These are phyloP conservation scores for Daldinia loculata DNA, from an alignment of 495 filamentous ascomycete species.

Conservation along the genomic window DNA sequence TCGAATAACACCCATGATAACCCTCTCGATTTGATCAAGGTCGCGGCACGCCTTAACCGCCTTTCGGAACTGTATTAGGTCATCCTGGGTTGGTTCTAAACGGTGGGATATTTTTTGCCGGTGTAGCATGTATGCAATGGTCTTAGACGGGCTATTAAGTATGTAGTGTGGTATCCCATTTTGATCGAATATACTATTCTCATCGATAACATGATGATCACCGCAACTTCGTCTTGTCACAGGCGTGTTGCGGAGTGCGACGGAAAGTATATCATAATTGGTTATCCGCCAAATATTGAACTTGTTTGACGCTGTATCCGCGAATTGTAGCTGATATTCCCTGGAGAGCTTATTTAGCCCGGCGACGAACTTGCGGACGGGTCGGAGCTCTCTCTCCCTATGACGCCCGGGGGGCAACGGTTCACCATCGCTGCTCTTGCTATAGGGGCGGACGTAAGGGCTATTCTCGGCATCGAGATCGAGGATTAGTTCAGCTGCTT, in stretches of 20 bases:
- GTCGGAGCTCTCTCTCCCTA: neutral
- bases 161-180: conserved; percentile 37
- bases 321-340: neutral
- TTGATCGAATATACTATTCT: neutral
- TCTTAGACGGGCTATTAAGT: conserved; percentile 12
- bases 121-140: conserved; percentile 30
- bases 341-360: neutral
- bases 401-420: neutral
- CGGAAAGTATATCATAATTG: conserved; percentile 45
- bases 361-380: neutral
- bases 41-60: neutral
- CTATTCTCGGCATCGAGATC: conserved; percentile 44
- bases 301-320: neutral
- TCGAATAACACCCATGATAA: conserved; percentile 24
- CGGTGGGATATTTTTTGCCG: conserved; percentile 19
- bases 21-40: conserved; percentile 30
- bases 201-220: neutral
- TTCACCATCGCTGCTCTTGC: conserved; percentile 22
- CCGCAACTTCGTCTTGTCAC: neutral
- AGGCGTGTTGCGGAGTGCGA: conserved; percentile 23
- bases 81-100: neutral
- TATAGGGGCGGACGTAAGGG: conserved; percentile 36
- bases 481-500: conserved; percentile 34
- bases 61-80: neutral
- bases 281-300: conserved; percentile 34